These are phyloP conservation scores for Cucumis hystrix DNA, from an alignment of 306 rosid species.

Conservation along the genomic window DNA sequence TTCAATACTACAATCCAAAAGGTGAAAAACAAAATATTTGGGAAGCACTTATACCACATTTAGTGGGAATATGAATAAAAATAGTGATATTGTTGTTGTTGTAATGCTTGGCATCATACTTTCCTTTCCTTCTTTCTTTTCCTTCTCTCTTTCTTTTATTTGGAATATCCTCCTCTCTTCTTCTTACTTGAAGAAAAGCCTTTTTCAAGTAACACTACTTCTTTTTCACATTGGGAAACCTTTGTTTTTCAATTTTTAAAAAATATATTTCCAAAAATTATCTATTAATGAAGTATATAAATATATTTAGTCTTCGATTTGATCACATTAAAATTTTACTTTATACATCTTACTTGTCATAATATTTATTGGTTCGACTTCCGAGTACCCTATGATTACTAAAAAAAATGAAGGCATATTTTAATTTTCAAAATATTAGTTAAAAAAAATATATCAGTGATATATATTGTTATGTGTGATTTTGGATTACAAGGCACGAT, in stretches of 20 bases:
- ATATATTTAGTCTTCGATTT: too few species aligned
- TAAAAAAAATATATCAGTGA: too few species aligned
- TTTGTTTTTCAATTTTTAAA: neutral
- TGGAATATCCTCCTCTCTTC: neutral
- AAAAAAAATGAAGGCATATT: too few species aligned
- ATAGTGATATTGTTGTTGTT: neutral
- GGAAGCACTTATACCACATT: conserved; percentile 8
- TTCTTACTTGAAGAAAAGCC: neutral
- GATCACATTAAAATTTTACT: too few species aligned
- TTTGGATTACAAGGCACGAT: too few species aligned
- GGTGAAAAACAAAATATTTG: neutral
- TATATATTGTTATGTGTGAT: too few species aligned
- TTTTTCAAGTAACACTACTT: neutral
- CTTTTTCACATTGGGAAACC: neutral
- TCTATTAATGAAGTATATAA: too few species aligned
- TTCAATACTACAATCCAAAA: neutral
- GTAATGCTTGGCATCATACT: neutral
- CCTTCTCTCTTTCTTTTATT: neutral
- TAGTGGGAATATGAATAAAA: conserved; percentile 11
- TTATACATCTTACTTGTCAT: too few species aligned
- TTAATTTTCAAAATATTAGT: too few species aligned
- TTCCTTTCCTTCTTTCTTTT: neutral
- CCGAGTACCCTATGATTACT: too few species aligned
- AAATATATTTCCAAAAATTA: too few species aligned
- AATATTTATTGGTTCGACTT: too few species aligned